These are phyloP conservation scores for Rhynchosporium agropyri DNA, from an alignment of 2,329 filamentous ascomycete species.

Conservation along the genomic window DNA sequence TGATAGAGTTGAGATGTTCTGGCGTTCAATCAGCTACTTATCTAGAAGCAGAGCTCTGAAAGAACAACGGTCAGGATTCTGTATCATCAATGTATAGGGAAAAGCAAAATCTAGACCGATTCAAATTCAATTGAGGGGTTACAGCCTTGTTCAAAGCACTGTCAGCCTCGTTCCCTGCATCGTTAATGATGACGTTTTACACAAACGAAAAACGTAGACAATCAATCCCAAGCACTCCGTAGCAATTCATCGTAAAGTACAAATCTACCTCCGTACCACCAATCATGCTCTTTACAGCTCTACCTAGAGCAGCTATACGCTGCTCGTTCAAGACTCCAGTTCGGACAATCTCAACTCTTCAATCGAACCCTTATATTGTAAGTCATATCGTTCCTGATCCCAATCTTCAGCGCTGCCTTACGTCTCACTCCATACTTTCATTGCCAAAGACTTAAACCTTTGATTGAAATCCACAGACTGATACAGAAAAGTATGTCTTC, in stretches of 20 bases:
- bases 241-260: neutral
- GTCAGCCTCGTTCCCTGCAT: slow-evolving; percentile 12
- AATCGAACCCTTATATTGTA: slow-evolving; percentile 41
- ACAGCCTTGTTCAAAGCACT: slow-evolving; percentile 12
- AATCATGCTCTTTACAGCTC: slow-evolving; percentile 26
- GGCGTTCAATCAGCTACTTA: too few relatives aligned
- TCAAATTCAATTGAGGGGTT: slow-evolving; percentile 2
- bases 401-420: neutral
- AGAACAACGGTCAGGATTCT: too few relatives aligned
- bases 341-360: slow-evolving; percentile 36
- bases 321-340: slow-evolving; percentile 19
- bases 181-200: slow-evolving; percentile 26
- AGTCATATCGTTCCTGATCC: neutral
- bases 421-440: neutral
- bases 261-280: neutral
- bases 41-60: too few relatives aligned
- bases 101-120: neutral
- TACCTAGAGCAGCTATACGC: slow-evolving; percentile 22
- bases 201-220: too few relatives aligned
- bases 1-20: too few relatives aligned
- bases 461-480: slow-evolving; percentile 10
- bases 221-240: too few relatives aligned
- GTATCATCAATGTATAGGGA: too few relatives aligned
- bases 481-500: slow-evolving; percentile 56
- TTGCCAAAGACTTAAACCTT: neutral